Evolutionary conservation across 306 rosid species (phyloP).

Genomic region (Astragalus glycyphyllos): DNA sequence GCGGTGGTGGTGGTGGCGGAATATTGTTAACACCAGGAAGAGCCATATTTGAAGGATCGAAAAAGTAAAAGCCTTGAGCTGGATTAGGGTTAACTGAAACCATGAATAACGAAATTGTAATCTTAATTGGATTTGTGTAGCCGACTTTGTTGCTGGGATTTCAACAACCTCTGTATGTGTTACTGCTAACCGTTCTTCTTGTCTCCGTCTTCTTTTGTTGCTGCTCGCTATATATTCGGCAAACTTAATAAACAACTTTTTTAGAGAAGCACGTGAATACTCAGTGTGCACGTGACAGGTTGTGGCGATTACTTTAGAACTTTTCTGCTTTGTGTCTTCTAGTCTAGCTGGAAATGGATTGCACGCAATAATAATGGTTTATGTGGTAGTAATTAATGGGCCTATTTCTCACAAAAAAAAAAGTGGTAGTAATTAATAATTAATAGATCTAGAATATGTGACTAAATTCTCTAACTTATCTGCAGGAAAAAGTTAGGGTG

Average conservation of each 20-base stretch:
- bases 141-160: conserved; percentile 1
- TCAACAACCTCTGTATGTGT: not conserved
- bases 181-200: not conserved
- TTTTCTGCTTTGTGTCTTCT: not conserved
- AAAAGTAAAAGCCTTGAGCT: conserved; percentile 63
- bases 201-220: not conserved
- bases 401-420: too few species aligned
- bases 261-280: not conserved
- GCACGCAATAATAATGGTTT: too few species aligned
- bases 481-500: too few species aligned
- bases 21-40: conserved; percentile 55
- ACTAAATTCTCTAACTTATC: too few species aligned
- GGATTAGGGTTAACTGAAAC: conserved; percentile 76
- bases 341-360: too few species aligned
- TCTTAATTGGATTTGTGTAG: not conserved
- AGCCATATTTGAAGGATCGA: conserved; percentile 64
- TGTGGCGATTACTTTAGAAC: conserved; percentile 4
- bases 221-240: not conserved
- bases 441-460: too few species aligned
- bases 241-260: not conserved
- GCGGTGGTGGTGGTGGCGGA: conserved; percentile 36
- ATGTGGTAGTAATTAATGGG: too few species aligned
- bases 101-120: conserved; percentile 45
- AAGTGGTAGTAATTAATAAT: too few species aligned
- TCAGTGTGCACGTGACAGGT: not conserved